Conservation (phyloP, 345 rosid genomes). For the Eucalyptus cladocalyx region DNA sequence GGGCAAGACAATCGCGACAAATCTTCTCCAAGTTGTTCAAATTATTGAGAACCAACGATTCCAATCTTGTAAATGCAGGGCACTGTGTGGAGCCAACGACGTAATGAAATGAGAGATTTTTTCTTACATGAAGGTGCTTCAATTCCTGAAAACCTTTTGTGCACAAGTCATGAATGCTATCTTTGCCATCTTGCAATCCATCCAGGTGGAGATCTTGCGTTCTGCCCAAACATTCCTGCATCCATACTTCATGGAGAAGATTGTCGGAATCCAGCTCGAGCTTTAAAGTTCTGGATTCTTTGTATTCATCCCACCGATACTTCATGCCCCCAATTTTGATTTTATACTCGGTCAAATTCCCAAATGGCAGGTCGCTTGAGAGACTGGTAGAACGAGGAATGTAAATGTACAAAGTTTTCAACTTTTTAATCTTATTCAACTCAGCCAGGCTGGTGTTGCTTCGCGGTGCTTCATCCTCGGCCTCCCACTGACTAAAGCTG, state of each 20-base stretch:
- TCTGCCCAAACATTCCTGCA: fast-evolving
- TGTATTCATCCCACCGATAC: neutral
- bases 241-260: neutral
- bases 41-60: fast-evolving
- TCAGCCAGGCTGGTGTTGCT: neutral
- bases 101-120: fast-evolving
- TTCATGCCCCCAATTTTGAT: neutral
- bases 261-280: fast-evolving
- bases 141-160: neutral
- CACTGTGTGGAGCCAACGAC: fast-evolving
- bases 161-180: neutral
- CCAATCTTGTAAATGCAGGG: neutral
- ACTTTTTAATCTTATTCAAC: neutral
- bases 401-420: fast-evolving
- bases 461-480: neutral
- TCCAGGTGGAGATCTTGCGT: neutral
- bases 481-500: neutral
- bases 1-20: fast-evolving
- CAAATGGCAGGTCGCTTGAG: neutral
- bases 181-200: fast-evolving
- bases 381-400: neutral
- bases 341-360: neutral
- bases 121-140: neutral
- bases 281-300: neutral
- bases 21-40: fast-evolving